Percentiles rank a stretch among this genome's conserved stretches.
These are phyloP conservation scores for Cicer pinnatifidum DNA, from an alignment of 306 rosid species.

Conservation along the genomic window DNA sequence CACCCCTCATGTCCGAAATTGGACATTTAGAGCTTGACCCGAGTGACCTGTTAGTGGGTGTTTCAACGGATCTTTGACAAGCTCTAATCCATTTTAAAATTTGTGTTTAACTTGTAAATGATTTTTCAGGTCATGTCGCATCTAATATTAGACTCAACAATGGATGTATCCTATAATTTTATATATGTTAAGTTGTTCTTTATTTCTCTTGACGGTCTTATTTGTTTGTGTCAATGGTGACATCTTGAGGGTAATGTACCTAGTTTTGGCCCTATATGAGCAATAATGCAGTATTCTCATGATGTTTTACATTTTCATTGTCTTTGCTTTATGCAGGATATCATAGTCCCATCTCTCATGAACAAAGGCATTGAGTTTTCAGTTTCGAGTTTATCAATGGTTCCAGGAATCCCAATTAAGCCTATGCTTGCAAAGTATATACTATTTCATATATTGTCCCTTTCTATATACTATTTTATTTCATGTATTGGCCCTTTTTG, in stretches of 20 bases:
- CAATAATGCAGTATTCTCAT: slow-evolving; percentile 29
- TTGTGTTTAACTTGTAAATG: background rate
- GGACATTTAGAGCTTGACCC: background rate
- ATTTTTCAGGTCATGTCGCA: background rate
- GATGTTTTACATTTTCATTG: slow-evolving; percentile 37
- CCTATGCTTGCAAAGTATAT: slow-evolving; percentile 97
- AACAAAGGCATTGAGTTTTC: slow-evolving; percentile 75
- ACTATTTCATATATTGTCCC: slow-evolving; percentile 29
- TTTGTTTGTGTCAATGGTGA: slow-evolving; percentile 15
- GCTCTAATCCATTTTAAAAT: background rate
- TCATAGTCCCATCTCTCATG: slow-evolving; percentile 80
- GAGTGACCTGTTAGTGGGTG: background rate
- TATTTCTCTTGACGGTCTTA: slow-evolving; percentile 15
- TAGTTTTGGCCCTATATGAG: slow-evolving; percentile 15
- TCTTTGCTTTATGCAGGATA: slow-evolving; percentile 65
- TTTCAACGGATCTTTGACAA: background rate
- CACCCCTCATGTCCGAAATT: background rate
- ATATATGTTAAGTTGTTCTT: slow-evolving; percentile 11
- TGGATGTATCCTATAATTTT: slow-evolving; percentile 7
- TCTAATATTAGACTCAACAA: background rate
- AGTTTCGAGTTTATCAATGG: slow-evolving; percentile 79
- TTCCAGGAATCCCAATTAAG: slow-evolving; percentile 91
- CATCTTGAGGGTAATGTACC: slow-evolving; percentile 4
- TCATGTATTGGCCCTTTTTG: slow-evolving; percentile 10
- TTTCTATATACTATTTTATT: slow-evolving; percentile 34